These are phyloP conservation scores for Coemansia sp. DNA, from an alignment of 192 early-diverging fungal genomes.

Conservation along the genomic window DNA sequence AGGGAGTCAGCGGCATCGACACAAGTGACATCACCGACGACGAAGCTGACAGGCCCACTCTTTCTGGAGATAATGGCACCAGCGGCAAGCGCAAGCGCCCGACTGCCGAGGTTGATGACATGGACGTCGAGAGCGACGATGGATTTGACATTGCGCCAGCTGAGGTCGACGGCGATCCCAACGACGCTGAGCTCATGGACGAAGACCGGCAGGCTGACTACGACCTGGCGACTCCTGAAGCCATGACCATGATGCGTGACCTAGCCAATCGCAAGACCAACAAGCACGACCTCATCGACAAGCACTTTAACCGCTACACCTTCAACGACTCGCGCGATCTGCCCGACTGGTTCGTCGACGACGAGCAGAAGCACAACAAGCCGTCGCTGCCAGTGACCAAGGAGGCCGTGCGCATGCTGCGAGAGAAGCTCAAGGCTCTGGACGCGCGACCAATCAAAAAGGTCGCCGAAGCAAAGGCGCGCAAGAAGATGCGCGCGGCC, in stretches of 20 bases:
- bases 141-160: slow-evolving; percentile 55
- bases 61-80: background rate
- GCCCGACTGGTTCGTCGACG: slow-evolving; percentile 90
- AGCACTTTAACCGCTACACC: slow-evolving; percentile 86
- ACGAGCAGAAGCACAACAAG: slow-evolving; percentile 88
- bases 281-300: slow-evolving; percentile 84
- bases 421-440: slow-evolving; percentile 79
- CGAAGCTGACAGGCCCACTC: slow-evolving; percentile 40
- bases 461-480: slow-evolving; percentile 96
- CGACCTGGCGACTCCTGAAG: slow-evolving; percentile 85
- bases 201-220: slow-evolving; percentile 55
- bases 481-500: slow-evolving; percentile 84
- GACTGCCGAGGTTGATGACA: slow-evolving; percentile 43
- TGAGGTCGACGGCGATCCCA: slow-evolving; percentile 40
- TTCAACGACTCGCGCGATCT: slow-evolving; percentile 83
- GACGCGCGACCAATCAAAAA: slow-evolving; percentile 99
- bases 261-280: slow-evolving; percentile 74
- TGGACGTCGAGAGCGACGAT: slow-evolving; percentile 44
- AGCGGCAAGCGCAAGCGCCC: slow-evolving; percentile 57
- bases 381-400: slow-evolving; percentile 91
- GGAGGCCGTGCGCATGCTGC: slow-evolving; percentile 86
- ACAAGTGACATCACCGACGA: slow-evolving; percentile 60
- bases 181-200: slow-evolving; percentile 47
- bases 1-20: slow-evolving; percentile 58
- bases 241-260: slow-evolving; percentile 84